A percentile compares a stretch with the other conserved stretches of the same genome.
phyloP scores from a whole-genome alignment of 108 stramenopile genomes.

The Skeletonema menzelii region DNA sequence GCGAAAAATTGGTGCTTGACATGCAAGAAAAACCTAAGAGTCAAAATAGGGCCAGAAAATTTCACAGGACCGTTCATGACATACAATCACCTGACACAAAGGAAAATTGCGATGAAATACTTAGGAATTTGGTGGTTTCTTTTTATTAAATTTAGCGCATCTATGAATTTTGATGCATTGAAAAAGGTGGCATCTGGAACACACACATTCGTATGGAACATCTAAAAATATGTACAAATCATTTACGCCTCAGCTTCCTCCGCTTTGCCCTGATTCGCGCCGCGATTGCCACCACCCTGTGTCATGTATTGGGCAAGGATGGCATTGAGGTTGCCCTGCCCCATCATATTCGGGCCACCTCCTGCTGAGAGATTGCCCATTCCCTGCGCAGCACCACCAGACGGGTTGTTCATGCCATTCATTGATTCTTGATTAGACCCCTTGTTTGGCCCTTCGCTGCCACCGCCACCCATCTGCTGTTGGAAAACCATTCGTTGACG shows the following conservation, averaged over 20 bases:
- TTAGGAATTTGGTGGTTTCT: too few species aligned
- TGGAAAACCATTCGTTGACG: not conserved
- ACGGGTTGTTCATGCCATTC: not conserved
- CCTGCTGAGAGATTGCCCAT: too few species aligned
- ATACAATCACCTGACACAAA: too few species aligned
- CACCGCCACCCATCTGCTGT: not conserved
- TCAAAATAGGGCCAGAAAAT: too few species aligned
- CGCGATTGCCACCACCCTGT: not conserved
- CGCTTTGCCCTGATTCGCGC: not conserved
- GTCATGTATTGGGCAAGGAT: not conserved
- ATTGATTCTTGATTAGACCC: not conserved
- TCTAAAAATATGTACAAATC: not conserved
- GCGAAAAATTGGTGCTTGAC: too few species aligned
- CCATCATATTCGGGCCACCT: not conserved
- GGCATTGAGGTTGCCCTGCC: not conserved
- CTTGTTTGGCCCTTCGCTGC: not conserved
- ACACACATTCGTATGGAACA: too few species aligned
- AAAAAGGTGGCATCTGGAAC: too few species aligned
- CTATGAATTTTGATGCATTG: too few species aligned
- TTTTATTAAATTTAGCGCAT: too few species aligned
- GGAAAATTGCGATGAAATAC: too few species aligned
- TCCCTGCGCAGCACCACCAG: not conserved
- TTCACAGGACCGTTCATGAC: too few species aligned
- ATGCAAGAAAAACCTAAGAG: too few species aligned
- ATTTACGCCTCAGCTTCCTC: not conserved